Evolutionary conservation across 164 flowering plant species (phyloP).

Genomic region (Taxillus chinensis): DNA sequence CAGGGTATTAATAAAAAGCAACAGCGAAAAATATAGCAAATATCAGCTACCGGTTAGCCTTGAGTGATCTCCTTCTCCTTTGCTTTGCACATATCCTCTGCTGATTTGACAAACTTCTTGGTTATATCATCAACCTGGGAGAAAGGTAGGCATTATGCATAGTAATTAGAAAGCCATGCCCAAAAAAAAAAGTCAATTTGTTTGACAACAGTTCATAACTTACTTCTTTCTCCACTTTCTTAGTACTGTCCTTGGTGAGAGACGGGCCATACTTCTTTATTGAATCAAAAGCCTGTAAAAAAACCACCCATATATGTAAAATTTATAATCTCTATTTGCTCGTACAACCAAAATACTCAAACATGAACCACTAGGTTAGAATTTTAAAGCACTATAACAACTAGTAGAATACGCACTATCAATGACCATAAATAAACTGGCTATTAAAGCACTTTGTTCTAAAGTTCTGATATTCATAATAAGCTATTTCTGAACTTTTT

Average conservation of each 20-base stretch:
- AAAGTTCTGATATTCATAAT: too few species aligned
- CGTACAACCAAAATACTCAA: too few species aligned
- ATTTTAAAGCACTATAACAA: too few species aligned
- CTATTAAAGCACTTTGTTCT: too few species aligned
- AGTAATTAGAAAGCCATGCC: background rate
- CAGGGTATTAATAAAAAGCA: too few species aligned
- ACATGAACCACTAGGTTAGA: too few species aligned
- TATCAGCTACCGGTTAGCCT: slow-evolving; percentile 17
- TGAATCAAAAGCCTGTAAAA: slow-evolving; percentile 64
- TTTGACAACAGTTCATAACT: slow-evolving; percentile 16
- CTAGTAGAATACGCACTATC: too few species aligned
- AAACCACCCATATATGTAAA: background rate
- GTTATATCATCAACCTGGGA: slow-evolving; percentile 81
- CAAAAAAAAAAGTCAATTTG: background rate
- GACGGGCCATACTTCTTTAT: slow-evolving; percentile 67
- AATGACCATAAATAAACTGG: too few species aligned
- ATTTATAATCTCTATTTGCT: too few species aligned
- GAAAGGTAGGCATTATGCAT: background rate
- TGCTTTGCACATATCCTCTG: slow-evolving; percentile 86
- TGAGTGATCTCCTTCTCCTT: slow-evolving; percentile 86
- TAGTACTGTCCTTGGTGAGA: slow-evolving; percentile 58
- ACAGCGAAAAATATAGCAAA: too few species aligned
- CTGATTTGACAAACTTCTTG: slow-evolving; percentile 72
- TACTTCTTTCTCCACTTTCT: slow-evolving; percentile 86
- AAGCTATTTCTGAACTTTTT: too few species aligned